Conservation (phyloP, 768 basidiomycete species). For the Symmetrospora coprosmae region DNA sequence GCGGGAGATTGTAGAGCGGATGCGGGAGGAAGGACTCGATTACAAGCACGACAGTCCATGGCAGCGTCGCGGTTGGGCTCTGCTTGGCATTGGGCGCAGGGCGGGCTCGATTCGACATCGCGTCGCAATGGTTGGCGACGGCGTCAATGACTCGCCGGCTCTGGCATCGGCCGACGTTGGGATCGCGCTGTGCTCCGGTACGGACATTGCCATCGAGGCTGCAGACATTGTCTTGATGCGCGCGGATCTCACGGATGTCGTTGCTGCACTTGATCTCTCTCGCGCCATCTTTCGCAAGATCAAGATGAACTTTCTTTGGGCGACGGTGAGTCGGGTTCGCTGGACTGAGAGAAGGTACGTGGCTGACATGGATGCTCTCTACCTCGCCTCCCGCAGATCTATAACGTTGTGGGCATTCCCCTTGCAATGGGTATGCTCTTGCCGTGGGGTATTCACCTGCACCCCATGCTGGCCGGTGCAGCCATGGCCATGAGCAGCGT, state of each 20-base stretch:
- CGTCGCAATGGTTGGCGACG: constrained; percentile 99
- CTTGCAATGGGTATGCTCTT: constrained; percentile 95
- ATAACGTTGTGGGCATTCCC: constrained; percentile 48
- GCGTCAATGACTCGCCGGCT: constrained; percentile 96
- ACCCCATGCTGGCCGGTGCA: constrained; percentile 96
- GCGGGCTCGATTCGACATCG: too few relatives aligned
- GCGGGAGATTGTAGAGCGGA: constrained; percentile 65
- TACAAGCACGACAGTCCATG: too few relatives aligned
- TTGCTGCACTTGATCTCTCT: constrained; percentile 85
- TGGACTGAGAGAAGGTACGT: neutral
- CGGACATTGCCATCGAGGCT: constrained; percentile 93
- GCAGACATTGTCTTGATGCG: constrained; percentile 97
- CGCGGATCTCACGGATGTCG: constrained; percentile 89
- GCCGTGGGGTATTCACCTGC: constrained; percentile 79
- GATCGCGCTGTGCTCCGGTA: constrained; percentile 88
- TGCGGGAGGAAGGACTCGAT: constrained; percentile 52
- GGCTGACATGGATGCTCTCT: neutral
- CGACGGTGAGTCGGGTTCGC: constrained; percentile 56
- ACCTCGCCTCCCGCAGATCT: constrained; percentile 6
- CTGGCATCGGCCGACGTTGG: constrained; percentile 91
- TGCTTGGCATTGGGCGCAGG: too few relatives aligned
- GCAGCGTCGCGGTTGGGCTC: too few relatives aligned
- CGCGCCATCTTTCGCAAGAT: constrained; percentile 77
- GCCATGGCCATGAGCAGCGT: constrained; percentile 98
- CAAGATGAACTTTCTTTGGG: constrained; percentile 85